Base-by-base conservation (phyloP, 1,284 basidiomycete species). In the Ustilago bromivora region DNA sequence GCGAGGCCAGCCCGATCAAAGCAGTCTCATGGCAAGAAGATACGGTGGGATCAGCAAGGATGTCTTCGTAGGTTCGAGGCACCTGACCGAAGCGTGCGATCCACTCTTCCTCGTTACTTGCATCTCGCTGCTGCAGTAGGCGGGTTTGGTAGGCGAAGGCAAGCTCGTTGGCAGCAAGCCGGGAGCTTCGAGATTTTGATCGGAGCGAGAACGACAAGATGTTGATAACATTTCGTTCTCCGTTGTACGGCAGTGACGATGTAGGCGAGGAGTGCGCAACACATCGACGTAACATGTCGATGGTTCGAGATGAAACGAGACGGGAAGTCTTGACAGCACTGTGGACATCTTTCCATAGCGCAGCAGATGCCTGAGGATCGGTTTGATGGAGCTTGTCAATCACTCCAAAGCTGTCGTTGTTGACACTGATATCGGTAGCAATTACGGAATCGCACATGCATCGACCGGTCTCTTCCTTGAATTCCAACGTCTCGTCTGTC, bases 1-100 rank as follows among this genome's bases (percentile, higher is more conserved):
- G 70, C 4, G 43, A 46, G 5, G 68, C 77, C 1, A 82, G 56
- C 9, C 71, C 66, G 31, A 82, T 61, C 15, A 81, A 55, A 0
- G 79, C 71, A 2, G 79, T 80, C 47, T 82, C 81, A 38, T 68
- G 71, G 35, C 34, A 56, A 15, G 41, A 59, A 12, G 66, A 61
- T 34, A 31, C 32, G 6, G 38, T 56, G 17, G 40, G 15, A 31
- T 71, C 66, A 3, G 41, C 43, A 4, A 80, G 63, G 2, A 76
- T 23, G 19, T 52, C 32, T 19, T 63, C 49, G 56, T 76, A 76
- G 43, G 23, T 51, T n/a, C 17, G 49, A 13, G 71, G 67, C 10
- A 81, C 28, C 10, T 54, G 55, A 3, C 34, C 58, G 15, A 73
- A 73, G n/a, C 56, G 43, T 7, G 51, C 31, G 52, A 54, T 58